Percentiles rank a stretch among this genome's conserved stretches.
Evolutionary conservation across 2,329 filamentous ascomycete genomes (phyloP).

Genomic region (Leptographium flavum): DNA sequence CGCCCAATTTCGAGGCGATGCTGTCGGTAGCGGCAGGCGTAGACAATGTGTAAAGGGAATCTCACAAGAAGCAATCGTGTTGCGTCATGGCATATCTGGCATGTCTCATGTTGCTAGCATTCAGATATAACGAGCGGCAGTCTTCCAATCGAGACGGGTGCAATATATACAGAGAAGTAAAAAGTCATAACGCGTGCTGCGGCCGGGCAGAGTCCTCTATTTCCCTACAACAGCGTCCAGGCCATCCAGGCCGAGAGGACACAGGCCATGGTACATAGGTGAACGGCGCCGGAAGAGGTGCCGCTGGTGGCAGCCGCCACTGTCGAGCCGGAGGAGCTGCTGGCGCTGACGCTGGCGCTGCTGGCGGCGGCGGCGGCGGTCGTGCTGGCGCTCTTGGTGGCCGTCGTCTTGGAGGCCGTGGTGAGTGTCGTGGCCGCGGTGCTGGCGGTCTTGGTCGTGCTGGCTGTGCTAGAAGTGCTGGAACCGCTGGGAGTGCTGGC

Average conservation of each 20-base stretch:
- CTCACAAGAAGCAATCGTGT: neutral
- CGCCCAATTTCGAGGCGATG: conserved; percentile 12
- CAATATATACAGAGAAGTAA: neutral
- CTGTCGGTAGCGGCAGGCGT: conserved; percentile 4
- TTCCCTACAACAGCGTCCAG: neutral
- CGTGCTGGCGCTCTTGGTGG: neutral
- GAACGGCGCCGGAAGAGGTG: neutral
- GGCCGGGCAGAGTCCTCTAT: neutral
- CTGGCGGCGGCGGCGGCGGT: too few species aligned
- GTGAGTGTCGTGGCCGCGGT: neutral
- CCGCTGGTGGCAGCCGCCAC: neutral
- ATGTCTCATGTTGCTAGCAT: too few species aligned
- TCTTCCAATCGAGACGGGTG: neutral
- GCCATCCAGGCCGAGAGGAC: neutral
- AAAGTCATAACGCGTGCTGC: neutral
- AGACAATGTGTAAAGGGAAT: neutral
- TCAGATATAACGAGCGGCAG: neutral
- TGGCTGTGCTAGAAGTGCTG: neutral
- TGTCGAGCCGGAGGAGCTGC: too few species aligned
- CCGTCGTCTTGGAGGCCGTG: neutral
- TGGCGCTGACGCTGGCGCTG: neutral
- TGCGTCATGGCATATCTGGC: too few species aligned
- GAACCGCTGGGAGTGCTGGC: too few species aligned
- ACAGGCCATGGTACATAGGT: neutral
- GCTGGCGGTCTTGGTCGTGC: neutral